These are phyloP conservation scores for Aspergillus ellipticus DNA, from an alignment of 495 filamentous ascomycete genomes.

Conservation along the genomic window DNA sequence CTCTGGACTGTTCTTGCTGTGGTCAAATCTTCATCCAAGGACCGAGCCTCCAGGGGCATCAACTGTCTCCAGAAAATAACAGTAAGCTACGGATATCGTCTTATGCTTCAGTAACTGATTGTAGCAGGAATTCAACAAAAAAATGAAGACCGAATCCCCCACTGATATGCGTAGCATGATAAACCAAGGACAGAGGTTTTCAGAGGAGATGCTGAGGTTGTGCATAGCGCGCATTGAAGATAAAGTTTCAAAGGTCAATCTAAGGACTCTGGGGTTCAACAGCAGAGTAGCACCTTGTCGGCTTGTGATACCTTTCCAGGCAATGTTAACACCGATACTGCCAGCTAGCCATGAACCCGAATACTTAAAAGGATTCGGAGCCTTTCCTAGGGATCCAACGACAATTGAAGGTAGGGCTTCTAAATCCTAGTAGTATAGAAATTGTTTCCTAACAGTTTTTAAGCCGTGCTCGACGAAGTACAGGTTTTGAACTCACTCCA, in stretches of 20 bases:
- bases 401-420: slow-evolving; percentile 49
- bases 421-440: neutral
- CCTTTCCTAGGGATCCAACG: slow-evolving; percentile 67
- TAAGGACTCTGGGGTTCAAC: slow-evolving; percentile 78
- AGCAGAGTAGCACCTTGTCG: slow-evolving; percentile 75
- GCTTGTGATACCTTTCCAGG: slow-evolving; percentile 84
- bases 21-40: slow-evolving; percentile 55
- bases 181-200: slow-evolving; percentile 72
- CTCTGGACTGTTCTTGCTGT: slow-evolving; percentile 89
- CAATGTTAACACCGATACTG: slow-evolving; percentile 75
- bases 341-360: slow-evolving; percentile 69
- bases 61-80: slow-evolving; percentile 48
- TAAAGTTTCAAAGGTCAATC: slow-evolving; percentile 65
- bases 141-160: slow-evolving; percentile 36
- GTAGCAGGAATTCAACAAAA: slow-evolving; percentile 41
- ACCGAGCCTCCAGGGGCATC: slow-evolving; percentile 43
- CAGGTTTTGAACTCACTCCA: slow-evolving; percentile 88
- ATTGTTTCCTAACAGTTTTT: slow-evolving; percentile 30
- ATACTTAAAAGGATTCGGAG: slow-evolving; percentile 67
- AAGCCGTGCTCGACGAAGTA: slow-evolving; percentile 77
- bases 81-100: slow-evolving; percentile 16
- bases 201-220: slow-evolving; percentile 74
- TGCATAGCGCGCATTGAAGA: slow-evolving; percentile 72
- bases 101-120: slow-evolving; percentile 12
- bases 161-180: slow-evolving; percentile 68